A percentile compares a stretch with the other conserved stretches of the same genome.
Evolutionary conservation across 2,329 filamentous ascomycete species (phyloP).

Genomic region (Exophiala sp.): DNA sequence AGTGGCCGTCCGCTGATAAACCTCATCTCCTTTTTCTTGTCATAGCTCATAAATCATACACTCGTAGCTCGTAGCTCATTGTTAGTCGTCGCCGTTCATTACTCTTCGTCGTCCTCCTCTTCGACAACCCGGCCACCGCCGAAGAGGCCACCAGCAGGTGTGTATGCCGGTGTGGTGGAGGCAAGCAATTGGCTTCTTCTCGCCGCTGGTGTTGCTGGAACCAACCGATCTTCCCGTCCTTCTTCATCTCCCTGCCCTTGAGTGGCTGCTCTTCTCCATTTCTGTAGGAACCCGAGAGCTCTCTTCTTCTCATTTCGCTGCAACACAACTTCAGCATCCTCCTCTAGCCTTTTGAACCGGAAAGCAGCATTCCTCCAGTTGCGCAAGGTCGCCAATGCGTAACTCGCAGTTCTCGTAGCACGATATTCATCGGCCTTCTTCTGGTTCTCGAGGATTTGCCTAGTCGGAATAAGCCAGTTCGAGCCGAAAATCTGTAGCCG

Average conservation of each 20-base stretch:
- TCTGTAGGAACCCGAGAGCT: slow-evolving; percentile 12
- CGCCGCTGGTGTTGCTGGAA: slow-evolving; percentile 21
- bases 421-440: slow-evolving; percentile 20
- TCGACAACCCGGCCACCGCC: neutral
- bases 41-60: neutral
- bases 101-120: slow-evolving; percentile 5
- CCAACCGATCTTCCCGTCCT: slow-evolving; percentile 7
- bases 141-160: slow-evolving; percentile 17
- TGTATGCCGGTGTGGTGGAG: slow-evolving; percentile 23
- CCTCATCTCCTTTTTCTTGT: too few species aligned
- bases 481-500: slow-evolving; percentile 17
- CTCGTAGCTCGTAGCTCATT: neutral
- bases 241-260: slow-evolving; percentile 2
- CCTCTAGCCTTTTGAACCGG: slow-evolving; percentile 16
- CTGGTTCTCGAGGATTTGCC: slow-evolving; percentile 17
- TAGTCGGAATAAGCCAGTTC: slow-evolving; percentile 18
- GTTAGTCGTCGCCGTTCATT: slow-evolving; percentile 7
- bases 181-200: slow-evolving; percentile 19
- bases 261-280: slow-evolving; percentile 12
- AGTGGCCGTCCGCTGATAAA: too few species aligned
- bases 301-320: slow-evolving; percentile 22
- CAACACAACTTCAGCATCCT: slow-evolving; percentile 18
- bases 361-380: slow-evolving; percentile 19
- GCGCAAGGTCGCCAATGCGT: slow-evolving; percentile 11
- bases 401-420: slow-evolving; percentile 13